A percentile compares a stretch with the other conserved stretches of the same genome.
Evolutionary conservation across 768 basidiomycete genomes (phyloP).

Genomic region (Omphalotus guepiniiformis): DNA sequence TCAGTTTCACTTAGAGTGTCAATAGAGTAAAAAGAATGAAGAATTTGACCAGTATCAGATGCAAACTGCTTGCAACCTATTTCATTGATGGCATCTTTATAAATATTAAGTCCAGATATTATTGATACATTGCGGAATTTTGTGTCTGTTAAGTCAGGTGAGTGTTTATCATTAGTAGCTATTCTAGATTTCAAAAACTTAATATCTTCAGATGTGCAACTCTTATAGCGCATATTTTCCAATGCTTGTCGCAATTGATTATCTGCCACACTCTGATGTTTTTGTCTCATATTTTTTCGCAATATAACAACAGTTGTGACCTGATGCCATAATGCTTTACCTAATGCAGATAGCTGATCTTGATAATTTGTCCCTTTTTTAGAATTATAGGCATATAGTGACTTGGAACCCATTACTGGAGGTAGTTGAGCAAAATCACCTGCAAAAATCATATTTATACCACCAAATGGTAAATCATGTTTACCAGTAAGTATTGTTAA

Average conservation of each 20-base stretch:
- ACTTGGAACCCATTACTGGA: constrained; percentile 16
- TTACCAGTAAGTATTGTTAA: constrained; percentile 7
- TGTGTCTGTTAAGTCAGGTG: constrained; percentile 6
- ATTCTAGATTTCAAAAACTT: constrained; percentile 14
- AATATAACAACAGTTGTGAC: constrained; percentile 18
- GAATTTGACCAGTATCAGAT: constrained; percentile 11
- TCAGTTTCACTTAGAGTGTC: constrained; percentile 1
- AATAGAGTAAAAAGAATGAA: constrained; percentile 11
- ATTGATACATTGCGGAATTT: constrained; percentile 20
- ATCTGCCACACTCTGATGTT: constrained; percentile 12
- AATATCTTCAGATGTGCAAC: constrained; percentile 21
- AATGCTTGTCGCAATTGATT: constrained; percentile 15
- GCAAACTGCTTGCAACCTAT: constrained; percentile 20
- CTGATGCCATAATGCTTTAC: constrained; percentile 18
- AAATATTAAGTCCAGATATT: constrained; percentile 19
- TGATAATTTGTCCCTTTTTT: constrained; percentile 10
- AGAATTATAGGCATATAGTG: constrained; percentile 21
- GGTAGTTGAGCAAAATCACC: constrained; percentile 29
- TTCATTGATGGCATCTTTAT: constrained; percentile 22
- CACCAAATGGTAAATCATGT: constrained; percentile 16
- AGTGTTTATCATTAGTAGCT: background rate
- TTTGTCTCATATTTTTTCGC: constrained; percentile 19
- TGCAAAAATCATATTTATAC: constrained; percentile 25
- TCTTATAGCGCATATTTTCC: constrained; percentile 22
- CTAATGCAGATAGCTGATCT: constrained; percentile 9